Base-by-base conservation (phyloP, 2,329 filamentous ascomycete species). In the Huntiella omanensis region DNA sequence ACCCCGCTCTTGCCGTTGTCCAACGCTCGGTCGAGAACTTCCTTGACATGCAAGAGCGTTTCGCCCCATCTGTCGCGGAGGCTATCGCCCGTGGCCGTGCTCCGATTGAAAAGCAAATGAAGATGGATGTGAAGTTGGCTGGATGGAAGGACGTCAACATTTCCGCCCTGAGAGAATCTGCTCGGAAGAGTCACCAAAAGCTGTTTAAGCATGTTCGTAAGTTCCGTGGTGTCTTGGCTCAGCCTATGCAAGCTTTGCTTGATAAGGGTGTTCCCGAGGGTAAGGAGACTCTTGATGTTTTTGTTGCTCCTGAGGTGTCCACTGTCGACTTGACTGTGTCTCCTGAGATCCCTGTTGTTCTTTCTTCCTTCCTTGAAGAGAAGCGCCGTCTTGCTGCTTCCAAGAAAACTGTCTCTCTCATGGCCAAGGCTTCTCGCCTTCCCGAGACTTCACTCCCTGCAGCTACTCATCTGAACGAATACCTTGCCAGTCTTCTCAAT, bases 111-210 rank as follows among this genome's bases (percentile, higher is more conserved):
- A 94, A 86, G 61, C 77, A 85, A 48, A 84, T 96, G 71, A 88
- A 82, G 58, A 83, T 96, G 54, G 78, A 95, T n/a, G 72, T 98
- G 12, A 75, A 93, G 45, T 67, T 98, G 54, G 86, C 87, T 5
- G 95, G 86, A 60, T 98, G 92, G 92, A 95, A 93, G 59, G 91
- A 98, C 54, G 94, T 84, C 16, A 98, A 96, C 56, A 92, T 98
- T 51, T 80, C 80, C 41, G 83, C 85, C 1, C 66, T 98, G 12
- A 75, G 80, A 53, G 86, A 95, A 57, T 96, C 88, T 60, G 86
- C 91, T 1, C 80, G 81, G 55, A 80, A 80, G 50, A 95, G 87
- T 15, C 91, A 98, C 57, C 76, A 81, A 55, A 95, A 94, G 60
- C 71, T 98, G 2, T 94, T 94, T 64, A 83, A 83, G 54, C 68